These are phyloP conservation scores for Cercospora sesami DNA, from an alignment of 2,329 filamentous ascomycete genomes.

Conservation along the genomic window DNA sequence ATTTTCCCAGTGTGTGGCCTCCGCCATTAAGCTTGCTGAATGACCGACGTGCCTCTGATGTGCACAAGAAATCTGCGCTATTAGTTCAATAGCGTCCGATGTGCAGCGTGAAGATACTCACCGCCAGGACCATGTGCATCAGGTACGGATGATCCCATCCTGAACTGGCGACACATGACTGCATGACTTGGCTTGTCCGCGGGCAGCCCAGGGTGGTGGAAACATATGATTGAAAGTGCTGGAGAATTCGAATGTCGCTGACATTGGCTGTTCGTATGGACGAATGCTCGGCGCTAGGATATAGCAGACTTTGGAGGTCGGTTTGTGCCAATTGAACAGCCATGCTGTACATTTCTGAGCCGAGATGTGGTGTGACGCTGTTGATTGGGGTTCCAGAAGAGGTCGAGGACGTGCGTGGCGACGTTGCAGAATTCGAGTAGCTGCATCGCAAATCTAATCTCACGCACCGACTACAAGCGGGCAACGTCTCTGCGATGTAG, in stretches of 20 bases:
- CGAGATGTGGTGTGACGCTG: neutral
- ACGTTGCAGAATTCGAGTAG: neutral
- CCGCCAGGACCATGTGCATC: slow-evolving; percentile 30
- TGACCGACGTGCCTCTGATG: neutral
- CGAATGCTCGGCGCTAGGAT: neutral
- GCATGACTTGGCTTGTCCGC: slow-evolving; percentile 20
- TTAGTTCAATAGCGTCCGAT: neutral
- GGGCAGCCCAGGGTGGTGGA: slow-evolving; percentile 22
- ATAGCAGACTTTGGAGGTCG: neutral
- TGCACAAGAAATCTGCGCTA: neutral
- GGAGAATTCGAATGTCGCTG: neutral
- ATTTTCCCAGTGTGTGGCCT: neutral
- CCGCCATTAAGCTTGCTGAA: neutral
- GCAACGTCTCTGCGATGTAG: neutral
- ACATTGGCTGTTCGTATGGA: no score
- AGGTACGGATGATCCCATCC: slow-evolving; percentile 27
- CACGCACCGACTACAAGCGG: neutral
- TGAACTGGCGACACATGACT: slow-evolving; percentile 16
- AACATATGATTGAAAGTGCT: neutral
- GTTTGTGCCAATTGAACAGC: neutral
- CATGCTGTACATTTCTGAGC: slow-evolving; percentile 6
- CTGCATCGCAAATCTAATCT: neutral
- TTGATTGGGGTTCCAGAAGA: neutral
- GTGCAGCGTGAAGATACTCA: slow-evolving; percentile 18
- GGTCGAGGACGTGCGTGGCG: neutral